Evolutionary conservation across 768 basidiomycete species (phyloP), one percentile per base, ranked within the genome.

Genomic region (Trametes cinnabarina): DNA sequence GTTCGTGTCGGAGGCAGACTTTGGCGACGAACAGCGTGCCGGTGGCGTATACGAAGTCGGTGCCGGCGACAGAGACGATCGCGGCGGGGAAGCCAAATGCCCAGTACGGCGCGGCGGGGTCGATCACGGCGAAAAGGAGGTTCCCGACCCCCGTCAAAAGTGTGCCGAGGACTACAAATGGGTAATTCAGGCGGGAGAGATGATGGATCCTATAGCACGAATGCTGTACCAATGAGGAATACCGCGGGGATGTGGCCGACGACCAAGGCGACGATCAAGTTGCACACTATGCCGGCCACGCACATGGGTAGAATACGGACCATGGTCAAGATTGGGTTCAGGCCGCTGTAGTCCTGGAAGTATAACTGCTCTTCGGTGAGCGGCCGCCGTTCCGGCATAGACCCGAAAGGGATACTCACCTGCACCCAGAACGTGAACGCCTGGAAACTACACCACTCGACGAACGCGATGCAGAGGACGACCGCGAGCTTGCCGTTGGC

Each of bases 21-120:
- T 85, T 87, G 3, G 89, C 86, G 42, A 90, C 81, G 63, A 88
- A 92, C 17, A 92, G 72, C 7, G 87, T 87, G 3, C 90, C 91
- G 0, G 83, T 73, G 0, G 90, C 74, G 65, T 84, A 92, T 2
- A 88, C 83, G 60, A 92, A 89, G 66, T 92, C 91, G 1, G 84
- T 88, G n/a, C 91, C 91, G 42, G 89, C 78, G 15, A 91, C 90
- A 19, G 81, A 72, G 46, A 87, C 57, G 37, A 82, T 71, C 0
- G 87, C 79, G 1, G 85, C 80, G 0, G 89, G 87, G 70, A 92
- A 92, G 6, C 82, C 84, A 55, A 78, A 87, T 1, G 86, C 87
- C 91, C 90, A 92, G 64, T 85, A 92, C 1, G 83, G 71, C 8
- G 74, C 74, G 0, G 69, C 59, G 0, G 86, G 80, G 26, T 81